Conservation (phyloP, 768 basidiomycete genomes). For the Obba rivulosa region DNA sequence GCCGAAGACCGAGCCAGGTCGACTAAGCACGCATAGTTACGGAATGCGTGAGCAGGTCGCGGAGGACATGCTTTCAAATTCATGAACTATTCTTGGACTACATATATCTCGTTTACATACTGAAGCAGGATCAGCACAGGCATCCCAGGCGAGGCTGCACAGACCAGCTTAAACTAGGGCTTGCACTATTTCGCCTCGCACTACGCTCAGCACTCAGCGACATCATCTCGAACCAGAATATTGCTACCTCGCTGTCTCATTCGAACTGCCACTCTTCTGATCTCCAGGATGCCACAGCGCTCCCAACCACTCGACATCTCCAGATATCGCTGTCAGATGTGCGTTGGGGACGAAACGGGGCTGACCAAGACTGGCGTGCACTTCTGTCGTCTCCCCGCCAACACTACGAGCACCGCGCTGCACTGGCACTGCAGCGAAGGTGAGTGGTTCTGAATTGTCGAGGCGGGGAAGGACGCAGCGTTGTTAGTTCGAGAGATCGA, state of each 20-base stretch:
- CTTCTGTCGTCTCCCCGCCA: conserved; percentile 6
- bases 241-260: conserved; percentile 1
- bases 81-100: too few species aligned
- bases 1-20: too few species aligned
- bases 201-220: neutral
- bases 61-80: too few species aligned
- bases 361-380: conserved; percentile 8
- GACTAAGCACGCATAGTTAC: too few species aligned
- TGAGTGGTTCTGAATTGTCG: conserved; percentile 12
- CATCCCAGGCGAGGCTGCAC: too few species aligned
- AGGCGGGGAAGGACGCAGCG: conserved; percentile 5
- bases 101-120: too few species aligned
- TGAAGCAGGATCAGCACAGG: too few species aligned
- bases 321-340: conserved; percentile 3
- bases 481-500: conserved; percentile 1
- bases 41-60: too few species aligned
- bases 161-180: too few species aligned
- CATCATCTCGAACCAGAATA: neutral
- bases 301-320: conserved; percentile 3
- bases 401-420: conserved; percentile 5
- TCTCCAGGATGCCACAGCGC: neutral
- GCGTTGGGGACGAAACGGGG: conserved; percentile 6
- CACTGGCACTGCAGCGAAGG: conserved; percentile 12
- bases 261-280: conserved; percentile 1
- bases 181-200: too few species aligned